Evolutionary conservation across 768 basidiomycete species (phyloP).

Genomic region (Trametes gibbosa): DNA sequence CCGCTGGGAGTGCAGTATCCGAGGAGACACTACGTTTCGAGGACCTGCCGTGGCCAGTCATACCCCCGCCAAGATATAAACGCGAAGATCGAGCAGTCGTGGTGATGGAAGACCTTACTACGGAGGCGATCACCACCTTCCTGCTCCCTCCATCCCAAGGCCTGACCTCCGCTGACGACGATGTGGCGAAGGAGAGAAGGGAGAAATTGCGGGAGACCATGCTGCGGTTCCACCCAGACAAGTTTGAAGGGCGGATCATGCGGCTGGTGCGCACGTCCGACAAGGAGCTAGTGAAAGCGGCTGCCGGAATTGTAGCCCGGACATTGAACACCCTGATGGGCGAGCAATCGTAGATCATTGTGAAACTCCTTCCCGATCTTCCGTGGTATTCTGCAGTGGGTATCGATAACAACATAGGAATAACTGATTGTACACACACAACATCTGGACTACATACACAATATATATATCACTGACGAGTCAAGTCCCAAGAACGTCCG

Average conservation of each 20-base stretch:
- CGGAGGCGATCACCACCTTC: conserved; percentile 55
- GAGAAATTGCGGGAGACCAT: conserved; percentile 67
- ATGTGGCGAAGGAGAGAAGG: conserved; percentile 44
- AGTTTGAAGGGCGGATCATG: conserved; percentile 76
- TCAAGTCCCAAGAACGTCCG: no score
- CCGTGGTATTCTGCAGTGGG: no score
- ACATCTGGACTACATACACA: no score
- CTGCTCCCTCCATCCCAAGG: conserved; percentile 37
- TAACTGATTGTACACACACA: no score
- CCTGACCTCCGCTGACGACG: conserved; percentile 6
- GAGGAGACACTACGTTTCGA: conserved; percentile 39
- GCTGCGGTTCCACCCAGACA: conserved; percentile 78
- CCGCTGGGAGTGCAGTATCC: conserved; percentile 23
- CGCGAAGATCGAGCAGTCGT: not conserved
- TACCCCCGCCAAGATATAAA: not conserved
- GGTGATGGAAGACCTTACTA: conserved; percentile 49
- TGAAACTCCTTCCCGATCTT: no score
- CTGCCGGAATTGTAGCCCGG: conserved; percentile 61
- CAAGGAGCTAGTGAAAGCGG: conserved; percentile 50
- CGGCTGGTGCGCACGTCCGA: conserved; percentile 46
- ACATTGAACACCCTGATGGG: conserved; percentile 57
- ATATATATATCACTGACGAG: no score
- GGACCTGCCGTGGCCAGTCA: conserved; percentile 77
- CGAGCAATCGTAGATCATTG: conserved; percentile 3
- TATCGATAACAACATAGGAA: no score